Conservation (phyloP, 805 yeast species). For the Starmera dryadoides region DNA sequence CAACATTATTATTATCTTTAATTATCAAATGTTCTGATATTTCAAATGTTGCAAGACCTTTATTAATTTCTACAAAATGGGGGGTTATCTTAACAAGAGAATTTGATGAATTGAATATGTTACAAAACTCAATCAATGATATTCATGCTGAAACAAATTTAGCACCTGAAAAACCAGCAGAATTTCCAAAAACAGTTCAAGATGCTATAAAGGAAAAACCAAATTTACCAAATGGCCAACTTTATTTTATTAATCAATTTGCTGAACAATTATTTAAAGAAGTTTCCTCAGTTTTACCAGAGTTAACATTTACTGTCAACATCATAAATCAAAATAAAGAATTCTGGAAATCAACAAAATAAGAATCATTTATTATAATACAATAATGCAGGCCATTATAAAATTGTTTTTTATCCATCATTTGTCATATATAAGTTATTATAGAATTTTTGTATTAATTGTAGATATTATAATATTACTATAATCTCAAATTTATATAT, state of each 20-base stretch:
- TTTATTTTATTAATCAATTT: conserved; percentile 76
- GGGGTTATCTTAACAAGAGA: conserved; percentile 75
- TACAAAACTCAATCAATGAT: conserved; percentile 33
- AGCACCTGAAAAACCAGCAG: conserved; percentile 10
- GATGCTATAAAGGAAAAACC: conserved; percentile 42
- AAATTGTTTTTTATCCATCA: too few relatives aligned
- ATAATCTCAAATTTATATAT: too few relatives aligned
- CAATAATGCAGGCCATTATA: too few relatives aligned
- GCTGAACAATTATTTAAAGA: conserved; percentile 71
- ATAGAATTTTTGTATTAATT: too few relatives aligned
- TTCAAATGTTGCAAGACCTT: conserved; percentile 82
- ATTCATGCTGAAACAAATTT: conserved; percentile 17
- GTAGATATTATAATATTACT: too few relatives aligned
- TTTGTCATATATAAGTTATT: too few relatives aligned
- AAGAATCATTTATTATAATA: too few relatives aligned
- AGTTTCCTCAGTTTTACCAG: conserved; percentile 54
- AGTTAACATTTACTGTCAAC: conserved; percentile 46
- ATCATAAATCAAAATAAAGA: conserved; percentile 45
- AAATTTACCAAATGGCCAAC: conserved; percentile 59
- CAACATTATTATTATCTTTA: conserved; percentile 50
- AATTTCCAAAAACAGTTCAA: conserved; percentile 31
- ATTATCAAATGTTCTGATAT: conserved; percentile 93
- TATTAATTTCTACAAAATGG: conserved; percentile 76
- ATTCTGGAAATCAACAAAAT: conserved; percentile 45
- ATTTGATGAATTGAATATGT: conserved; percentile 54